Conservation (phyloP, 805 yeast species). For the Cyberlindnera americana region DNA sequence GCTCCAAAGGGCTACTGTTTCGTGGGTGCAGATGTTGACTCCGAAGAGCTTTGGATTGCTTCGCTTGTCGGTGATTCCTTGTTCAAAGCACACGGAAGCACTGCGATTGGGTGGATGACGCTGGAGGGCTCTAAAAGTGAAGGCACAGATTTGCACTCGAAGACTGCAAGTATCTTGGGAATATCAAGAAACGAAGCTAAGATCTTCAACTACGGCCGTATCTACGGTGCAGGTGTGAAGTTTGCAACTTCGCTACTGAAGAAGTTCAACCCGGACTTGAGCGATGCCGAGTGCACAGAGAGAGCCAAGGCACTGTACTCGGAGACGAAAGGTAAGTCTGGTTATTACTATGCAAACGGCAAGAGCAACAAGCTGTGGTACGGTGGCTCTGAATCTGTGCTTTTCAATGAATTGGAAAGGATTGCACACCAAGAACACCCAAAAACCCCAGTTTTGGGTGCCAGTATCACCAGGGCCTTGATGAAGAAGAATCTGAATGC, state of each 20-base stretch:
- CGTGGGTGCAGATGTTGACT: constrained; percentile 98
- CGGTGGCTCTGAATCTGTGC: constrained; percentile 93
- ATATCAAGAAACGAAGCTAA: constrained; percentile 91
- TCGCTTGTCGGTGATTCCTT: constrained; percentile 90
- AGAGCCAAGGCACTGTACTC: constrained; percentile 68
- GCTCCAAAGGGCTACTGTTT: constrained; percentile 90
- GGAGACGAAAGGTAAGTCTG: constrained; percentile 74
- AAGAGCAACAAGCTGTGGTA: constrained; percentile 48
- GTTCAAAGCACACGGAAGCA: constrained; percentile 88
- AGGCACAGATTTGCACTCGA: constrained; percentile 93
- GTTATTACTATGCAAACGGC: constrained; percentile 24
- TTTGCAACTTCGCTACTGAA: constrained; percentile 83
- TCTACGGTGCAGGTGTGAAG: constrained; percentile 94
- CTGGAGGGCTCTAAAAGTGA: constrained; percentile 89
- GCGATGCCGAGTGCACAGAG: constrained; percentile 60
- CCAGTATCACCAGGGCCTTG: constrained; percentile 87
- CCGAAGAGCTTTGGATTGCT: constrained; percentile 98
- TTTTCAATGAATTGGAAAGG: constrained; percentile 83
- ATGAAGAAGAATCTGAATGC: constrained; percentile 59
- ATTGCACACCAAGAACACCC: constrained; percentile 83
- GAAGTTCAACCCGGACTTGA: constrained; percentile 70
- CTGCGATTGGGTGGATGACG: constrained; percentile 99
- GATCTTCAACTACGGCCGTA: constrained; percentile 93
- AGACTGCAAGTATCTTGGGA: constrained; percentile 85
- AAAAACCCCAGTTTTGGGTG: constrained; percentile 87